Conservation (phyloP, 2,329 filamentous ascomycete genomes). For the Pyrenophora tritici-repentis region DNA sequence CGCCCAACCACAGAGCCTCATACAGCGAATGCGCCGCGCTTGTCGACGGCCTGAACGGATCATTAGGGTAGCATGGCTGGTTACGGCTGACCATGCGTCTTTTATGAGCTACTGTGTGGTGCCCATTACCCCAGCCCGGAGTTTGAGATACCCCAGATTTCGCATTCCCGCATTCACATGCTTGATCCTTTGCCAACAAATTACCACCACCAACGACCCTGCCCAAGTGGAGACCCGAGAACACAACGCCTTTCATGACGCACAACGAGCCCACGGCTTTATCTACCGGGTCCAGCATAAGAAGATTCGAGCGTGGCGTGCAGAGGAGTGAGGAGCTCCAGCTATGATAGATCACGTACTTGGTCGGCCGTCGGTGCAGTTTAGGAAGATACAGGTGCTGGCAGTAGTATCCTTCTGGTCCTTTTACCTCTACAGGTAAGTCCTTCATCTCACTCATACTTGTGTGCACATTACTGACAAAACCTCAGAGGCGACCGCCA, state of each 20-base stretch:
- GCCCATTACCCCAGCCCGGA: slow-evolving; percentile 6
- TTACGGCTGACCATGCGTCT: slow-evolving; percentile 16
- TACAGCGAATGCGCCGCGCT: slow-evolving; percentile 23
- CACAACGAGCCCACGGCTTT: background rate
- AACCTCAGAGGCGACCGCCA: slow-evolving; percentile 74
- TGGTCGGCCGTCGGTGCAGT: slow-evolving; percentile 86
- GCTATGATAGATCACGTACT: slow-evolving; percentile 76
- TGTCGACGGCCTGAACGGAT: slow-evolving; percentile 18
- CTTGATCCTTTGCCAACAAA: background rate
- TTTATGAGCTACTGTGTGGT: background rate
- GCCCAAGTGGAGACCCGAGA: slow-evolving; percentile 1
- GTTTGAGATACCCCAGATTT: slow-evolving; percentile 1
- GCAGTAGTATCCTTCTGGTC: slow-evolving; percentile 92
- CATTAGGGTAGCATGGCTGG: slow-evolving; percentile 17
- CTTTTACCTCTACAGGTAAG: slow-evolving; percentile 76
- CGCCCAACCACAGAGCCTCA: slow-evolving; percentile 23
- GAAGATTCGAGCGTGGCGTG: background rate
- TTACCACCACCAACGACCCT: background rate
- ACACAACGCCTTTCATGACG: slow-evolving; percentile 24
- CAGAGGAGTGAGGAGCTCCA: background rate
- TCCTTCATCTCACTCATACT: background rate
- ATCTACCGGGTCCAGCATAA: slow-evolving; percentile 2
- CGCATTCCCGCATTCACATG: slow-evolving; percentile 8
- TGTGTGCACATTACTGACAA: slow-evolving; percentile 19
- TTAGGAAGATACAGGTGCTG: slow-evolving; percentile 89